Evolutionary conservation across 108 stramenopile species (phyloP).

Genomic region (Nitzschia palea): DNA sequence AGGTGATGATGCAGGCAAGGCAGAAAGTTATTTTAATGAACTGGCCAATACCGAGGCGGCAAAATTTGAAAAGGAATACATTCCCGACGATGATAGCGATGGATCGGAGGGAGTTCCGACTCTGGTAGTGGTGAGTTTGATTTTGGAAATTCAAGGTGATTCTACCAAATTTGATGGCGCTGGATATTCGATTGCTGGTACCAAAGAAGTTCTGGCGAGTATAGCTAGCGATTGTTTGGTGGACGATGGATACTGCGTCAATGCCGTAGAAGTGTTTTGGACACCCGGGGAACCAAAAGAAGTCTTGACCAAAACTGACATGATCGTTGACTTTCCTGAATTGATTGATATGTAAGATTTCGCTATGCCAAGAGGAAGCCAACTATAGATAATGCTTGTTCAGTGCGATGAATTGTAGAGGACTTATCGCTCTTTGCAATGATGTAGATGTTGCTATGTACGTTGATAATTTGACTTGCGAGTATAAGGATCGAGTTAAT

Average conservation of each 20-base stretch:
- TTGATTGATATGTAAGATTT: constrained; percentile 79
- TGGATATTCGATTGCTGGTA: constrained; percentile 61
- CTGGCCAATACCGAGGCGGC: constrained; percentile 69
- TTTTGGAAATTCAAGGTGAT: constrained; percentile 85
- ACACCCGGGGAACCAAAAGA: constrained; percentile 69
- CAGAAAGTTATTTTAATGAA: constrained; percentile 69
- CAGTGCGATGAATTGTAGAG: no score
- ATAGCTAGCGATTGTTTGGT: constrained; percentile 77
- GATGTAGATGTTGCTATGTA: no score
- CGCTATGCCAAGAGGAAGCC: no score
- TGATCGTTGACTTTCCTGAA: constrained; percentile 81
- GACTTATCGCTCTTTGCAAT: no score
- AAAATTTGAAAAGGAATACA: constrained; percentile 68
- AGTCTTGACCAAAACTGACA: constrained; percentile 63
- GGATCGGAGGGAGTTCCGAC: constrained; percentile 50
- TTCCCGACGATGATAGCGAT: constrained; percentile 38
- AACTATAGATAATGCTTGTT: no score
- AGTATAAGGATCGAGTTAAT: no score
- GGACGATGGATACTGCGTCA: constrained; percentile 77
- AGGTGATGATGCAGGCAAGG: constrained; percentile 58
- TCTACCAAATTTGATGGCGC: constrained; percentile 67
- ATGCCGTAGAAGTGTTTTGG: constrained; percentile 89
- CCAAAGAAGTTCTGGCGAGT: constrained; percentile 73
- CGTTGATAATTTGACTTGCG: no score
- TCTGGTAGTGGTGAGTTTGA: constrained; percentile 66